These are phyloP conservation scores for Aegilops longissima DNA, from an alignment of 176 grass and related monocot genomes.

Conservation along the genomic window DNA sequence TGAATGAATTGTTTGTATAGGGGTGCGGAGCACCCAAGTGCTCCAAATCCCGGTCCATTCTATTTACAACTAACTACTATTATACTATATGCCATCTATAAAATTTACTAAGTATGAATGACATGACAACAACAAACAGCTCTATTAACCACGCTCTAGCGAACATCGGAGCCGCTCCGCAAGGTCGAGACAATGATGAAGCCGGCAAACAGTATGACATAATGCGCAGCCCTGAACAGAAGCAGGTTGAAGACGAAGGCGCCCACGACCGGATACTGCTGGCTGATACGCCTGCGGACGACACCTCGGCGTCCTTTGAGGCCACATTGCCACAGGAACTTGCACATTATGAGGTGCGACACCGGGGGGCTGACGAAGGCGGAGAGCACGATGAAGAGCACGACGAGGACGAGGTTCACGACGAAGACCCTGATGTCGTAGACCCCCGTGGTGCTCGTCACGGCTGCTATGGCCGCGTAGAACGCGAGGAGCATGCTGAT, in stretches of 20 bases:
- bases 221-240: neutral
- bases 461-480: neutral
- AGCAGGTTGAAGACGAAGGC: neutral
- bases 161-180: too few species aligned
- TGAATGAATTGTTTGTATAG: too few species aligned
- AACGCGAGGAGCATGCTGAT: slow-evolving; percentile 11
- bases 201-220: neutral
- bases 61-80: too few species aligned
- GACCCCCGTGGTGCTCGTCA: neutral
- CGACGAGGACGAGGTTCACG: neutral
- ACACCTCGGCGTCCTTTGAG: neutral
- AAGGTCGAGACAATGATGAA: neutral
- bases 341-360: neutral
- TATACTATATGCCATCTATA: too few species aligned
- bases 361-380: neutral
- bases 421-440: neutral
- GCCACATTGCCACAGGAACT: neutral
- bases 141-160: too few species aligned
- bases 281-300: neutral
- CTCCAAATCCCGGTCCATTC: too few species aligned
- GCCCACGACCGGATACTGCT: neutral
- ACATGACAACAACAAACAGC: too few species aligned
- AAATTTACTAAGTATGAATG: too few species aligned
- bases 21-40: too few species aligned
- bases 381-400: neutral